Evolutionary conservation across 768 basidiomycete species (phyloP), one percentile per base, ranked within the genome.

Genomic region (Boletus subparvulus): DNA sequence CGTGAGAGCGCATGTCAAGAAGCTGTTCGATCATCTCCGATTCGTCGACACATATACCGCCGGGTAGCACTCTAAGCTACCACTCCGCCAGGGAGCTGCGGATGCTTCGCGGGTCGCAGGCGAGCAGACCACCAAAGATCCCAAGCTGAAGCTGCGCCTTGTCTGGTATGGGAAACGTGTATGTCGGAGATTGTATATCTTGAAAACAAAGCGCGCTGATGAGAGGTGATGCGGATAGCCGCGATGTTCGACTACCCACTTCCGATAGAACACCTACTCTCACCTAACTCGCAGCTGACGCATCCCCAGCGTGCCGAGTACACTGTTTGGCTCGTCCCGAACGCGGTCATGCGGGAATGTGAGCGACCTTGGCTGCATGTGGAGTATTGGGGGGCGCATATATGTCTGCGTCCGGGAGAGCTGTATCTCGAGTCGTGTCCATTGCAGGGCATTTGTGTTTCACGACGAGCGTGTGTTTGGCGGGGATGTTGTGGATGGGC

Each of bases 381-480:
- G 4, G 56, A 52, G 19, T 56, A 61, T 21, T 63, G 60, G 62
- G 37, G 35, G 11, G 61, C 66, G 17, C 61, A 59, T 61, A 66
- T 80, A 21, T 21, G 19, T 41, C 74, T 76, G 52, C 74, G 80
- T 7, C 77, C 80, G 21, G 73, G 62, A 3, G 78, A 80, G 62
- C 65, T 82, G 30, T 81, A 82, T 62, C 70, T 82, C 1, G 78
- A 79, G 12, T 75, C 80, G 21, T 49, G 24, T 26, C 13, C 24
- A 8, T 24, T 21, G 21, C 21, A 21, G 48, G 24, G 5, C 36
- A 16, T 49, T 49, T 17, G 26, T 37, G 14, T 39, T 49, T 19
- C 39, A 49, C 17, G 48, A 49, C 48, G 48, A 28, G 26, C 26
- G 26, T 28, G 26, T 28, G 26, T 28, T 28, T 28, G 26, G 26